Conservation (phyloP, 1,284 basidiomycete genomes). For the Leccinum pachyderme region DNA sequence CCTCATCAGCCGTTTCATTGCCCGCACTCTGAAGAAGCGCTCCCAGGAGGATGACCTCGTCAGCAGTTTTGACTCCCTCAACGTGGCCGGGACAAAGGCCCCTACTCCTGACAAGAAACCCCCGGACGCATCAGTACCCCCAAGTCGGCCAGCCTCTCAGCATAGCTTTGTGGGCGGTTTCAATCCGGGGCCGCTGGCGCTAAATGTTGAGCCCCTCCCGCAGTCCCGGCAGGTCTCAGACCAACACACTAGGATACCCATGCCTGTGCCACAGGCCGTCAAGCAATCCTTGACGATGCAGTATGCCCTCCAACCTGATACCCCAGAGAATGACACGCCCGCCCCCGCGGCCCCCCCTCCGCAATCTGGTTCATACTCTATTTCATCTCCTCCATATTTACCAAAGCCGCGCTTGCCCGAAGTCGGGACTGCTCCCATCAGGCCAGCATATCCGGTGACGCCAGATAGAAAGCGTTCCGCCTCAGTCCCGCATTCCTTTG, state of each 20-base stretch:
- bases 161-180: constrained; percentile 34
- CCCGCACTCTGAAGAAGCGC: neutral
- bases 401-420: constrained; percentile 6
- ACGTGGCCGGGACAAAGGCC: constrained; percentile 20
- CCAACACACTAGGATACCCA: constrained; percentile 13
- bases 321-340: constrained; percentile 10
- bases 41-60: constrained; percentile 33
- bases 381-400: constrained; percentile 3
- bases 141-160: neutral
- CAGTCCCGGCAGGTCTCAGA: neutral
- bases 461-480: constrained; percentile 27
- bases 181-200: constrained; percentile 14
- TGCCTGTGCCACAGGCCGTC: constrained; percentile 29
- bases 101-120: constrained; percentile 18
- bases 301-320: constrained; percentile 43
- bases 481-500: constrained; percentile 35
- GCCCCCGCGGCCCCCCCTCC: constrained; percentile 20
- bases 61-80: constrained; percentile 39
- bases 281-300: constrained; percentile 59
- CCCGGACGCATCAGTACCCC: constrained; percentile 5
- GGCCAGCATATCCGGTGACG: constrained; percentile 7
- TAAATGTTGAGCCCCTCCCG: constrained; percentile 11
- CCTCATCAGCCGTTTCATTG: neutral
- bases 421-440: constrained; percentile 5
- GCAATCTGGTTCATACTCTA: constrained; percentile 23